phyloP scores from a whole-genome alignment of 106 monocot genomes.

The Dendrobium chrysotoxum region DNA sequence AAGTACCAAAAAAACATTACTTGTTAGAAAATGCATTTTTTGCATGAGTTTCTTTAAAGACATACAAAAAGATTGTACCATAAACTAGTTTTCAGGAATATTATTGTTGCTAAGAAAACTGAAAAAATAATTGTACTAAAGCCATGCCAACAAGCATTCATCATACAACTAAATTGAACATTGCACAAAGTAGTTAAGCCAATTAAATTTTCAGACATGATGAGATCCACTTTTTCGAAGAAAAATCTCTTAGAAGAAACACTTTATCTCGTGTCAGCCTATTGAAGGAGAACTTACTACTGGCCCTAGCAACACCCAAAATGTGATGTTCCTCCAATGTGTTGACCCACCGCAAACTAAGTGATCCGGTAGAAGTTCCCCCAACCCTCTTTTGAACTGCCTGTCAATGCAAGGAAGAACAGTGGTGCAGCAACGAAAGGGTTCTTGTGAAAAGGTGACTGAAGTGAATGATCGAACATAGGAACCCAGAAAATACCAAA shows the following conservation, averaged over 20 bases:
- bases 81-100: background rate
- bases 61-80: background rate
- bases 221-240: background rate
- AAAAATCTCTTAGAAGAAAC: background rate
- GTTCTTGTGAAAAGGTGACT: too few relatives aligned
- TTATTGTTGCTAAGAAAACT: background rate
- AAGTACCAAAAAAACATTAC: background rate
- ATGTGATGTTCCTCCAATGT: background rate
- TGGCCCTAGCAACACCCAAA: background rate
- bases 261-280: background rate
- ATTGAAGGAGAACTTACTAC: background rate
- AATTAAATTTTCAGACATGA: background rate
- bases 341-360: background rate
- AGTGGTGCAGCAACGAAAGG: background rate
- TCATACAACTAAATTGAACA: background rate
- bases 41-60: background rate
- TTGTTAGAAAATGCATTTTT: background rate
- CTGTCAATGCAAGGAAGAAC: background rate
- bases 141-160: background rate
- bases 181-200: background rate
- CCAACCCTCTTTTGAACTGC: background rate
- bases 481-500: too few relatives aligned
- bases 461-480: too few relatives aligned
- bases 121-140: background rate
- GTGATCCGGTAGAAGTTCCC: background rate